A percentile compares a stretch with the other conserved stretches of the same genome.
Evolutionary conservation across 2,329 filamentous ascomycete species (phyloP).

Genomic region (Venturiaceae sp.): DNA sequence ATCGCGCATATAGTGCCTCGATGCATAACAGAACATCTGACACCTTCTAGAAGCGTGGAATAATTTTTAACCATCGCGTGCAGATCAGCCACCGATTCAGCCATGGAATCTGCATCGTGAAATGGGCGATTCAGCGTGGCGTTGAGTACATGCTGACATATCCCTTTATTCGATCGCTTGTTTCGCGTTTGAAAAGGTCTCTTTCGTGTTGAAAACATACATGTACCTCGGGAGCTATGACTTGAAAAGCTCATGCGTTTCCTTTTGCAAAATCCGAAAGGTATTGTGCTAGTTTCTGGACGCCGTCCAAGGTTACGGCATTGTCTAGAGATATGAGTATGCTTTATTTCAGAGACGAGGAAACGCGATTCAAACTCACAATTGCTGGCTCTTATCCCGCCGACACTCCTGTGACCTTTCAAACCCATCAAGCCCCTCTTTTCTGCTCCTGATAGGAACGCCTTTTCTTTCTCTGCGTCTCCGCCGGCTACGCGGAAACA

Average conservation of each 20-base stretch:
- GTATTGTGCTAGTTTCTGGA: conserved; percentile 57
- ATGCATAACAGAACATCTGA: not conserved
- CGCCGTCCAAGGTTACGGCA: conserved; percentile 59
- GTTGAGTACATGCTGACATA: not conserved
- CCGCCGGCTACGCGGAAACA: conserved; percentile 71
- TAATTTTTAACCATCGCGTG: not conserved
- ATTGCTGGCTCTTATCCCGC: conserved; percentile 77
- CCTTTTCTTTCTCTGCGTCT: conserved; percentile 62
- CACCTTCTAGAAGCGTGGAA: not conserved
- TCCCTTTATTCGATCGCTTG: not conserved
- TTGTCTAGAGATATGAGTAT: conserved; percentile 46
- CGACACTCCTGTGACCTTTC: conserved; percentile 81
- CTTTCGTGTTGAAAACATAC: not conserved
- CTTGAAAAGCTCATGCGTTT: conserved; percentile 5
- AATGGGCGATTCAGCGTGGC: not conserved
- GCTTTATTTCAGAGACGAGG: not conserved
- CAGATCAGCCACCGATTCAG: not conserved
- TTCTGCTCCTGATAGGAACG: conserved; percentile 65
- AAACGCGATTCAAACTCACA: conserved; percentile 36
- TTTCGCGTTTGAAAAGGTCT: not conserved
- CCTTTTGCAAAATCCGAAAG: conserved; percentile 48
- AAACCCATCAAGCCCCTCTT: conserved; percentile 63
- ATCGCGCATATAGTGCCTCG: not conserved
- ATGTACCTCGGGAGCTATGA: not conserved
- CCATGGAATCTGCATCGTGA: not conserved